Base-by-base conservation (phyloP, 1,139 yeast species). In the Suhomyces choctaworum region DNA sequence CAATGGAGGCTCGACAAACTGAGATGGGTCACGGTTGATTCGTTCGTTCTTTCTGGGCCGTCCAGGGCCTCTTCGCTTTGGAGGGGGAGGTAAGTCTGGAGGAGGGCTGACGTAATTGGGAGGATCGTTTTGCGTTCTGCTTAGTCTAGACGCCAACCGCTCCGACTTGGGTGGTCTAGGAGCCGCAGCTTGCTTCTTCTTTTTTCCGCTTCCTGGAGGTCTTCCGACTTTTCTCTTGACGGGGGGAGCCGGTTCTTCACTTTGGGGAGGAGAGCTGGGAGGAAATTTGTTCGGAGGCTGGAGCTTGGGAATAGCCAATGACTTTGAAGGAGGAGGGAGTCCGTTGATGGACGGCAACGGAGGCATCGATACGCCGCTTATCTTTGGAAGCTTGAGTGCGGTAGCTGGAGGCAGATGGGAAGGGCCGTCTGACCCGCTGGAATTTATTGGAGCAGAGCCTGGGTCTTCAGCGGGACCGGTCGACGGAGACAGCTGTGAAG, bases 1-100 rank as follows among this genome's bases (percentile, higher is more conserved):
- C 22, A 73, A 56, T 7, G 67, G 70, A 0, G 92, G 90, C 52
- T 84, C 92, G 10, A 62, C 56, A 63, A 82, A 70, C 23, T 29
- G 26, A 11, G 32, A 27, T 10, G 37, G 34, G 20, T 27, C 32
- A 5, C 42, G 31, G 25, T 19, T 31, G 12, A 29, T 19, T 20
- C 34, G 14, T 24, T 35, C 38, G 22, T 31, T 41, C 23, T 34
- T 37, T 5, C 36, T 29, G 20, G 39, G 41, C 62, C 58, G 69
- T 64, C 40, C 41, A 3, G 46, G 42, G 5, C 39, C 37, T 33
- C 38, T 36, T 24, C 27, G 28, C n/a, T 28, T 37, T 22, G 37
- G 37, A 16, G 33, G 28, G 13, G 31, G 27, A 6, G 29, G 12
- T 5, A 4, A 15, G 7, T 33, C 30, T n/a, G 36, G 36, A 7